Evolutionary conservation across 2,329 filamentous ascomycete species (phyloP), one percentile per base, ranked within the genome.

Genomic region (Cordyceps farinosa): DNA sequence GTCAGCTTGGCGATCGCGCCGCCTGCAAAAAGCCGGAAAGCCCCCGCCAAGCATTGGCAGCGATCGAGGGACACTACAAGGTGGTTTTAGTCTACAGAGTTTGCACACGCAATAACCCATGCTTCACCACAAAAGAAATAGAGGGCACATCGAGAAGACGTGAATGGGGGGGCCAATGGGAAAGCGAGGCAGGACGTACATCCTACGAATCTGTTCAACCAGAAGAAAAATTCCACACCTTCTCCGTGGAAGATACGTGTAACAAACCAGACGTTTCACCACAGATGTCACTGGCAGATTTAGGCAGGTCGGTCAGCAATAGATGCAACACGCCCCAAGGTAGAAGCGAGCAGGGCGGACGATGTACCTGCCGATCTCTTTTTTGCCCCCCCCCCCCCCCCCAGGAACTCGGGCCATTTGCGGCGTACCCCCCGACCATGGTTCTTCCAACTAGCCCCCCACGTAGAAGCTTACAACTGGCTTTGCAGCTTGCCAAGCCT

Each of bases 291-390:
- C n/a, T 8, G 7, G 29, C 52, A 15, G 13, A 47, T 56, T 47
- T 22, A 22, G 22, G 22, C 22, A 47, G 54, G 54, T 38, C 45
- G 54, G 54, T 56, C 54, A 56, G 42, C 40, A 44, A 55, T 34
- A 4, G n/a, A 42, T 3, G 34, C 36, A 54, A 29, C 34, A 42
- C 9, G 2, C 1, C 11, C 22, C 22, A 45, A 34, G 27, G 13
- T 22, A 45, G 51, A 40, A 56, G 29, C 3, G 9, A 13, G 22
- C 11, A 45, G 30, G 17, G 22, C 22, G 17, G 42, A 47, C 8
- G 30, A 15, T 47, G 54, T 57, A 9, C 54, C 54, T 57, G 54
- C 42, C 54, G 54, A 57, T 57, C 54, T 47, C 54, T 44, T 30
- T 11, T 22, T 22, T 22, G 22, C 22, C 22, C 22, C 22, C 22